Base-by-base conservation (phyloP, 1,139 yeast genomes). In the Pichia sp. region DNA sequence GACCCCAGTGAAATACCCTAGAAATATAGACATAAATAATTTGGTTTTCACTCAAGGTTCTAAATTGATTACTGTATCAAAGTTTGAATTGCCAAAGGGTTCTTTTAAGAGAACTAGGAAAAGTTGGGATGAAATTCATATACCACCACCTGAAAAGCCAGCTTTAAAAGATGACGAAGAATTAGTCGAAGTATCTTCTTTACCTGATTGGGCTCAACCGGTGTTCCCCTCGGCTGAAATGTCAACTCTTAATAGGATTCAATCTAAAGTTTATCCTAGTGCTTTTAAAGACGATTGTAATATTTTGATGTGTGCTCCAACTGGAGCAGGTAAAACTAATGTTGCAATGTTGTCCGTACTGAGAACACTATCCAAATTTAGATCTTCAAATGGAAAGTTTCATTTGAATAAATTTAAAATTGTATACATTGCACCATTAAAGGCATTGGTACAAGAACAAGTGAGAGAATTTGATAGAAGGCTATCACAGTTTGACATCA, bases 241-340 rank as follows among this genome's bases (percentile, higher is more conserved):
- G 0, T 55, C 71, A 3, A 66, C 80, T 1, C 71, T 93, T 50
- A 93, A 93, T 58, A 66, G 84, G 37, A 77, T 91, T 19, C 99
- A 93, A 61, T 84, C 95, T 2, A 76, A 74, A 49, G 88, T 89
- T 0, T 86, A 66, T 51, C 93, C 95, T 1, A 61, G 67, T 28
- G 96, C 95, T 0, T 85, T 89, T 52, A 60, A 71, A 9, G 63
- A 74, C 1, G 93, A 84, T 54, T 73, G 73, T 15, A 91, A 89
- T 52, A 59, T 91, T 37, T 66, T 91, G 18, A 67, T 91, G 51
- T 89, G 97, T 71, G 97, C 98, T 0, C 98, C 98, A 4, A 91
- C 98, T 0, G 98, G 98, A 63, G 96, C 96, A 4, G 98, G 98
- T 66, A 91, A 91, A 59, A 91, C 98, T 12, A 91, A 91, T 60